Evolutionary conservation across 495 filamentous ascomycete genomes (phyloP), one percentile per base, ranked within the genome.

Genomic region (Daldinia concentrica): DNA sequence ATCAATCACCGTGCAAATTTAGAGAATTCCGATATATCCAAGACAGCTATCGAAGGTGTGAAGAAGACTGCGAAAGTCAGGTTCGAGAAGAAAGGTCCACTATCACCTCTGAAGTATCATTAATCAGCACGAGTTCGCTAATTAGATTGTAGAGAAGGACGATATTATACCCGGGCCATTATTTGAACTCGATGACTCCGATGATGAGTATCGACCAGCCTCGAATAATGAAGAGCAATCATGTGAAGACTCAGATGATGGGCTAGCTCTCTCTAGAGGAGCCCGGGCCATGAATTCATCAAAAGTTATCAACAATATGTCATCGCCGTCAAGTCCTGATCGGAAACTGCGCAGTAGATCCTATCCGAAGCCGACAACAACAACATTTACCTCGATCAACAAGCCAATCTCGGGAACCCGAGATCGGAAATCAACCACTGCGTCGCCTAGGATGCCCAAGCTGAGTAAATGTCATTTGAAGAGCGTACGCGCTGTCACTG

Each of bases 161-260:
- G 27, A 26, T 1, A 45, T 32, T 12, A 26, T 55, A 34, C 34
- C 63, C 7, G 43, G 63, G 12, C 37, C 57, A 9, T 62, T 51
- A 8, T 39, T 34, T 30, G n/a, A 62, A 39, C 12, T 50, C 30
- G 7, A 62, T 9, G 30, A 27, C 24, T 59, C 63, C 4, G 58
- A 58, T 41, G 68, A 72, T 15, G 69, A 67, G 43, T 72, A 67
- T 55, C 51, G 17, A 34, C 63, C 59, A 14, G 27, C 19, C 58
- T 55, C 52, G 0, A 45, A 14, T 11, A 14, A 66, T 32, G 52
- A 62, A n/a, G 34, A 55, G 34, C 26, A n/a, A 30, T 58, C 59
- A n/a, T n/a, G 5, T 34, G 58, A 37, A 19, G 45, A 29, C 1
- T 58, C 43, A 7, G 19, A 39, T 5, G 19, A 43, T 32, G 32